A percentile compares a stretch with the other conserved stretches of the same genome.
These are phyloP conservation scores for Phaeosphaeria sp. DNA, from an alignment of 2,329 filamentous ascomycete species.

Conservation along the genomic window DNA sequence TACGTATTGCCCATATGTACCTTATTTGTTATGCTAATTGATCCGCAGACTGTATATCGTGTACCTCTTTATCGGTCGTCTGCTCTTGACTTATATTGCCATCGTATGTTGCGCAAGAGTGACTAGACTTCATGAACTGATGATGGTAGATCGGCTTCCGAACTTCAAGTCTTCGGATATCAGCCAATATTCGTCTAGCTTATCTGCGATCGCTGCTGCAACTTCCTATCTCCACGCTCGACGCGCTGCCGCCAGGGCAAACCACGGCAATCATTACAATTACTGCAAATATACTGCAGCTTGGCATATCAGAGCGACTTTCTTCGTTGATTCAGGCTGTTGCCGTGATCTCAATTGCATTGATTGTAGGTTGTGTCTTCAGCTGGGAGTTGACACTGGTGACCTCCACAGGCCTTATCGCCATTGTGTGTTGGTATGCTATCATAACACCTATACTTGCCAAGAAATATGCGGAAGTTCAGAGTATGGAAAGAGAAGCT, in stretches of 20 bases:
- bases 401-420: slow-evolving; percentile 28
- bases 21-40: not conserved
- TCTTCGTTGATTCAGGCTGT: slow-evolving; percentile 32
- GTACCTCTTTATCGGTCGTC: slow-evolving; percentile 64
- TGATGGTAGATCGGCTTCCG: slow-evolving; percentile 32
- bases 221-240: slow-evolving; percentile 32
- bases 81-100: slow-evolving; percentile 61
- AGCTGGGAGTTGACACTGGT: slow-evolving; percentile 37
- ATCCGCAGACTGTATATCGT: slow-evolving; percentile 54
- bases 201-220: slow-evolving; percentile 33
- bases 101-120: slow-evolving; percentile 48
- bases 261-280: slow-evolving; percentile 37
- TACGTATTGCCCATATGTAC: not conserved
- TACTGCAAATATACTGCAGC: slow-evolving; percentile 32
- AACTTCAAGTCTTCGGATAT: slow-evolving; percentile 31
- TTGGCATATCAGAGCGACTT: slow-evolving; percentile 38
- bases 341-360: slow-evolving; percentile 26
- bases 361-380: slow-evolving; percentile 34
- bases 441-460: slow-evolving; percentile 24
- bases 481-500: slow-evolving; percentile 27
- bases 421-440: slow-evolving; percentile 28
- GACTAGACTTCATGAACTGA: not conserved
- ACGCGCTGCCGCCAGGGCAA: slow-evolving; percentile 34
- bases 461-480: slow-evolving; percentile 20
- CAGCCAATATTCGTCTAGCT: slow-evolving; percentile 29